Evolutionary conservation across 108 stramenopile genomes (phyloP), one percentile per base, ranked within the genome.

Genomic region (Bacterosira constricta): DNA sequence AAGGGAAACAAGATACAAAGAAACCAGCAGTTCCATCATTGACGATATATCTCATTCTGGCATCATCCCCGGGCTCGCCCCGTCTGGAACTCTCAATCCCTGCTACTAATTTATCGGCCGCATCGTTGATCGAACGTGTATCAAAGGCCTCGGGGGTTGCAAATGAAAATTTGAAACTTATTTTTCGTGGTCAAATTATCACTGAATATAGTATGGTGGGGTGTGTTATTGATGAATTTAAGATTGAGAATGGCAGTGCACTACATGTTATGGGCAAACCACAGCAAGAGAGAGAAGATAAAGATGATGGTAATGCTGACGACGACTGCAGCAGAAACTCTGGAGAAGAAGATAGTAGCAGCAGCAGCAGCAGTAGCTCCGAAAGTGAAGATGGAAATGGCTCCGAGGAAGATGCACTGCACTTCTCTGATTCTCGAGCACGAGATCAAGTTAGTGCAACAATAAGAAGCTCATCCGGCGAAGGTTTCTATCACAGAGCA

Each of bases 171-270:
- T 50, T 88, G 29, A 69, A 77, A 10, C 63, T 93, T 11, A 90
- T 93, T 47, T 93, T 83, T 67, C 85, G 89, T 29, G 92, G 92
- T 9, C 81, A 77, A 13, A 72, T 93, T 66, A 85, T 90, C 47
- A 55, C 59, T 31, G 47, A 35, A 15, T n/a, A n/a, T n/a, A n/a
- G n/a, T n/a, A 17, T 9, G 15, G 29, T 1, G 0, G 46, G 47
- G 35, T 47, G 29, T 47, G 13, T 37, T 25, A 27, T 49, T 8
- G 25, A 17, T 2, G 68, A 69, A 34, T 69, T 55, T 47, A 45
- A 45, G 21, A 31, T 69, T 53, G 31, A 69, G 25, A 46, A 57
- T 42, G 56, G 68, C 13, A 58, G 68, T 50, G 46, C 53, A 25
- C 34, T 69, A 12, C 56, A 69, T 69, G 53, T 69, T 30, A 45